Evolutionary conservation across 768 basidiomycete species (phyloP), one percentile per base, ranked within the genome.

Genomic region (Hericium alpestre): DNA sequence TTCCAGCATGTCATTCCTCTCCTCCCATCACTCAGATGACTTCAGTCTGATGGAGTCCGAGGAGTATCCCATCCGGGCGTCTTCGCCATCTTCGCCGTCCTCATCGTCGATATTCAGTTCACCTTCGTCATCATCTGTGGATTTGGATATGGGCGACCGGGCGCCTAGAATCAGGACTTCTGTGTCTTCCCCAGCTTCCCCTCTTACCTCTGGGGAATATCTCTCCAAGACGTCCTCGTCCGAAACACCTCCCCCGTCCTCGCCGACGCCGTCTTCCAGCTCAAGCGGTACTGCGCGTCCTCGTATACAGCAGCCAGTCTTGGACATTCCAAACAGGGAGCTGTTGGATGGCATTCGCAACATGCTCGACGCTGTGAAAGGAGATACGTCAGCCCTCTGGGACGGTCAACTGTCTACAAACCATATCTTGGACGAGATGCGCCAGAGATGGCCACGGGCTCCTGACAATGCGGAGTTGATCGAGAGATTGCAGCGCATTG

Each of bases 11-110:
- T 80, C 79, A 0, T 81, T 75, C 64, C 61, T 81, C 51, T 79
- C 78, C 3, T 81, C 79, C 16, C 85, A 87, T 59, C 84, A 90
- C 60, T 91, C 90, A 0, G 89, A 92, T 56, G 88, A 88, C 61
- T 71, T 74, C 38, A 70, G 72, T 72, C 58, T 74, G 67, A 65
- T 77, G 73, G 74, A 66, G 58, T 64, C 64, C n/a, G 73, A 73
- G 57, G 60, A 68, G 10, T 69, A 69, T 16, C 66, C 66, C 6
- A 58, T 66, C 32, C 59, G 43, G 8, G 61, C 69, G n/a, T 63
- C 65, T 22, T 74, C 75, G 23, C 73, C 71, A 3, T 70, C 71
- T 3, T 73, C 72, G 62, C 65, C 67, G 3, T 67, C 66, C 13
- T 55, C 67, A 2, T 72, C 76, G 5, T 72, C 76, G 0, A 65